Evolutionary conservation across 164 flowering plant species (phyloP), one percentile per base, ranked within the genome.

Genomic region (Cinnamomum micranthum): DNA sequence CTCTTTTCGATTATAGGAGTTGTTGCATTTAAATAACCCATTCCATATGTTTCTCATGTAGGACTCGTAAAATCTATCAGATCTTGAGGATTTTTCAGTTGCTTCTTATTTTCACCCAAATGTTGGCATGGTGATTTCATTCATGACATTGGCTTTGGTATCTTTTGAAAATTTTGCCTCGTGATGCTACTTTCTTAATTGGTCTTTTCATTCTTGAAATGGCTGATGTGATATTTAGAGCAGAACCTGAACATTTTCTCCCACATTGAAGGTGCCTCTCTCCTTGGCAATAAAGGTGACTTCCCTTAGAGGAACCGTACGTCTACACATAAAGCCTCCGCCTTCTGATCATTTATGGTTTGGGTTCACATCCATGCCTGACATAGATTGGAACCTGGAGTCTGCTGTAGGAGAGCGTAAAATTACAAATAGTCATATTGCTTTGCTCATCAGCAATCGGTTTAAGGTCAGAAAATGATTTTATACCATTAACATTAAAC

Each of bases 311-410:
- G 98, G 98, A 78, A 90, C 94, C 31, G 2, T 92, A 74, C 84
- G 93, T 69, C 28, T 96, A 35, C 86, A 87, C 65, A 85, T 94
- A 80, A 96, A 96, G 86, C 93, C 98, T 10, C 98, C 99, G 31
- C 99, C 99, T 73, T 94, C 99, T 27, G 98, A 96, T 84, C 95
- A 87, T 77, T 69, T 96, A 47, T 96, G 98, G 99, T 85, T 84
- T 82, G 84, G 90, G 51, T 96, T 96, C 83, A 87, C 95, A 65
- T 85, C 90, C 58, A 90, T 92, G 97, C 99, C 99, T 60, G 90
- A 92, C 58, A 87, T 96, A 72, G 90, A 92, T 55, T 88, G 92
- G 71, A 78, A 82, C 74, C 76, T 94, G 80, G 95, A 89, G 69
- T 89, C 99, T 70, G 83, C 88, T 65, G 85, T 96, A 73, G 97